Evolutionary conservation across 768 basidiomycete species (phyloP).

Genomic region (Cystoderma amianthinum): DNA sequence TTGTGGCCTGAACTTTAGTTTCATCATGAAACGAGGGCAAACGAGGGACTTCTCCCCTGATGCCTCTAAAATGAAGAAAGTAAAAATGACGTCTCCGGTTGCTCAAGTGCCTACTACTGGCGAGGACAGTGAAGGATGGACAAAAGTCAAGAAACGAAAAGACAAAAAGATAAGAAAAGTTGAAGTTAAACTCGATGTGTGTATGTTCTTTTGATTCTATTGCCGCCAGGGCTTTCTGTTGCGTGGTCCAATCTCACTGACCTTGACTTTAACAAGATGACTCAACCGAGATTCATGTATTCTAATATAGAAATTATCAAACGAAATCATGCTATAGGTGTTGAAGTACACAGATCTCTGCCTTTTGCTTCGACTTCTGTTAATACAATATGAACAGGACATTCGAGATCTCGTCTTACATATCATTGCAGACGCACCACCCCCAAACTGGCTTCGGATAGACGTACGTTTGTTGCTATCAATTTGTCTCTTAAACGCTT

Average conservation of each 20-base stretch:
- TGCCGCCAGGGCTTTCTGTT: constrained; percentile 2
- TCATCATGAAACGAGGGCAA: too few species aligned
- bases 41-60: too few species aligned
- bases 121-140: constrained; percentile 41
- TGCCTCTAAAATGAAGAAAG: constrained; percentile 25
- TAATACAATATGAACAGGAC: constrained; percentile 44
- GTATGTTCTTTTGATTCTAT: constrained; percentile 23
- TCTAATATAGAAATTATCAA: constrained; percentile 68
- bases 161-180: constrained; percentile 59
- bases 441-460: constrained; percentile 80
- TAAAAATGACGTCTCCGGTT: constrained; percentile 19
- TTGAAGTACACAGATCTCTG: constrained; percentile 60
- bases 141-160: constrained; percentile 66
- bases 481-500: constrained; percentile 2
- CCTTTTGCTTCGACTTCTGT: constrained; percentile 1
- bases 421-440: constrained; percentile 74
- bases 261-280: constrained; percentile 29
- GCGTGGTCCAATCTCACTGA: constrained; percentile 5
- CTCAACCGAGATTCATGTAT: constrained; percentile 77
- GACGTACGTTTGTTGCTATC: constrained; percentile 61
- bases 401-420: constrained; percentile 83
- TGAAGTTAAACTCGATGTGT: constrained; percentile 55
- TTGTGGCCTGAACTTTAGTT: too few species aligned
- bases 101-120: constrained; percentile 7
- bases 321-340: constrained; percentile 68